A percentile compares a stretch with the other conserved stretches of the same genome.
These are phyloP conservation scores for Quercus bicolor DNA, from an alignment of 306 rosid species.

Conservation along the genomic window DNA sequence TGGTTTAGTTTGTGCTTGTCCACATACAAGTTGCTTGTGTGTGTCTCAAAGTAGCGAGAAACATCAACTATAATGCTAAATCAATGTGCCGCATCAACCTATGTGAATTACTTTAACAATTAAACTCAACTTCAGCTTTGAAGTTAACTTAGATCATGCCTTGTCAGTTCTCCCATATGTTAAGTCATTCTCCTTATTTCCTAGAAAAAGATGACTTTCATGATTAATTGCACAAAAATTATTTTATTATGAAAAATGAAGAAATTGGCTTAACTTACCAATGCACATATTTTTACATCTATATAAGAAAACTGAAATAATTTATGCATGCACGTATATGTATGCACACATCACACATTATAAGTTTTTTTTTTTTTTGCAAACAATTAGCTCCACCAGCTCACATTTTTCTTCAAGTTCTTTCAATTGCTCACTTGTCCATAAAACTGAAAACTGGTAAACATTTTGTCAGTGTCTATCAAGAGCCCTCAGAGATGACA, in stretches of 20 bases:
- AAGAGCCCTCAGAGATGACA: constrained; percentile 78
- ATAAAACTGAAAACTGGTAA: constrained; percentile 9
- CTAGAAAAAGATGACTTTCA: neutral
- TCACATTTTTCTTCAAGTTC: constrained; percentile 1
- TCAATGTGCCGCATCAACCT: neutral
- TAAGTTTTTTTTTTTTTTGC: neutral
- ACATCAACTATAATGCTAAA: neutral
- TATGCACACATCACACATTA: neutral
- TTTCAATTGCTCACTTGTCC: constrained; percentile 15
- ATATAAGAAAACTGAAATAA: too few species aligned
- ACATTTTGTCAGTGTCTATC: constrained; percentile 68
- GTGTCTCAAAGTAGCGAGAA: neutral
- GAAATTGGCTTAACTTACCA: neutral
- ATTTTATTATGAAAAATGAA: neutral
- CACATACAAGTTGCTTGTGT: neutral
- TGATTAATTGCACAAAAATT: neutral
- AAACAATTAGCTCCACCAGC: constrained; percentile 10
- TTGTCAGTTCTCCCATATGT: neutral
- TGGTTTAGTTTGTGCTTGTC: neutral
- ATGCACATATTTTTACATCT: neutral
- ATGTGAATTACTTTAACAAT: neutral
- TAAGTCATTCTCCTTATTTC: neutral
- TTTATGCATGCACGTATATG: too few species aligned
- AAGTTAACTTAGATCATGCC: neutral
- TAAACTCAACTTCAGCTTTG: neutral